Conservation (phyloP, 75 land plant species). For the Picea sitchensis region DNA sequence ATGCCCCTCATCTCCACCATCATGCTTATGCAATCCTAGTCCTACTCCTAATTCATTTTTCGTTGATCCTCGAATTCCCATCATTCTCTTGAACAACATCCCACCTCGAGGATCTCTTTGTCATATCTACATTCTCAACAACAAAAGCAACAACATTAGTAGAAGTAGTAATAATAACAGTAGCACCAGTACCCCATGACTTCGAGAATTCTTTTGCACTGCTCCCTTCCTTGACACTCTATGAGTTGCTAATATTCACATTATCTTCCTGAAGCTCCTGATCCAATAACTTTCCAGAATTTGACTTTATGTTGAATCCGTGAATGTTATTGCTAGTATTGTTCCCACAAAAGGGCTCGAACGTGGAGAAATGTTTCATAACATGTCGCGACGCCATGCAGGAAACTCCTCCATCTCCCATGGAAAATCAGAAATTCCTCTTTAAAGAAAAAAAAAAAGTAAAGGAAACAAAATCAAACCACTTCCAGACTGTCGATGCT, state of each 20-base stretch:
- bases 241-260: not conserved
- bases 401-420: constrained; percentile 78
- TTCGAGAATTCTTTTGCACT: constrained; percentile 11
- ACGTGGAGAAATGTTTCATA: constrained; percentile 39
- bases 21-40: constrained; percentile 19
- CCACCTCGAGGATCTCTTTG: constrained; percentile 29
- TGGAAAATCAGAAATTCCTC: constrained; percentile 4
- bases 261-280: constrained; percentile 24
- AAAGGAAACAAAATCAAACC: too few species aligned
- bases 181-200: constrained; percentile 16
- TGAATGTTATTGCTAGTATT: constrained; percentile 6
- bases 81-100: constrained; percentile 17
- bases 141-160: not conserved
- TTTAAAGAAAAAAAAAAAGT: too few species aligned
- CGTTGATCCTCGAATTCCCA: constrained; percentile 16
- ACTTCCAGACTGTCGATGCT: too few species aligned
- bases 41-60: constrained; percentile 28
- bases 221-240: constrained; percentile 15
- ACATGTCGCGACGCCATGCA: constrained; percentile 50
- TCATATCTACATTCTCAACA: not conserved
- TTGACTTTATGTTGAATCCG: constrained; percentile 21
- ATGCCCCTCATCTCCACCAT: constrained; percentile 23
- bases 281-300: constrained; percentile 6
- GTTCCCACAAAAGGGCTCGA: constrained; percentile 25
- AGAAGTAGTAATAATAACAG: constrained; percentile 15